Percentiles rank a stretch among this genome's conserved stretches.
These are phyloP conservation scores for Wickerhamomyces bisporus DNA, from an alignment of 805 yeast genomes.

Conservation along the genomic window DNA sequence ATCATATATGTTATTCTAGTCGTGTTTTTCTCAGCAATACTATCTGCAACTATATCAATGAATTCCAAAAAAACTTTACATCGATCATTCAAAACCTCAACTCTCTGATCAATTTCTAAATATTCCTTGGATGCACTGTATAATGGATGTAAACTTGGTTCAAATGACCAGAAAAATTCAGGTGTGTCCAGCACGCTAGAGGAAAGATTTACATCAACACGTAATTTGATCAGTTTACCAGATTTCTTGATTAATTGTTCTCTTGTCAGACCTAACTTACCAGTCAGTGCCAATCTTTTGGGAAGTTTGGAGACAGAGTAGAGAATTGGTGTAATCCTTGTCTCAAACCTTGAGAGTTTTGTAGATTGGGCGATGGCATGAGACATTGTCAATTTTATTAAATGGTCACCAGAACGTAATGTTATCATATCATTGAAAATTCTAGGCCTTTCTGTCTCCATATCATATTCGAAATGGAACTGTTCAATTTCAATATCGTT, in stretches of 20 bases:
- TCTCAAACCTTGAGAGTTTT: conserved; percentile 84
- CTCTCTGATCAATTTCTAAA: conserved; percentile 90
- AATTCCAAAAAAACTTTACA: conserved; percentile 92
- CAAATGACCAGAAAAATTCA: conserved; percentile 92
- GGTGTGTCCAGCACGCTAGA: conserved; percentile 93
- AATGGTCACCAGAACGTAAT: conserved; percentile 82
- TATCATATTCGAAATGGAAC: conserved; percentile 45
- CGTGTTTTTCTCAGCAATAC: conserved; percentile 90
- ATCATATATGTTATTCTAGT: conserved; percentile 89
- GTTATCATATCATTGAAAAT: conserved; percentile 95
- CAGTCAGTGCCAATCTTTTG: conserved; percentile 83
- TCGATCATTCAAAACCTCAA: conserved; percentile 87
- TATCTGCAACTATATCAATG: conserved; percentile 87
- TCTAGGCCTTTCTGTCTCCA: conserved; percentile 56
- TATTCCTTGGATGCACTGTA: conserved; percentile 88
- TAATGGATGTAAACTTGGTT: conserved; percentile 91
- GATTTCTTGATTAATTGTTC: conserved; percentile 83
- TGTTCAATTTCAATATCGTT: conserved; percentile 91
- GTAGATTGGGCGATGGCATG: conserved; percentile 98
- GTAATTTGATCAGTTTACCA: conserved; percentile 80
- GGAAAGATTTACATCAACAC: conserved; percentile 90
- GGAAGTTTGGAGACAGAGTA: conserved; percentile 87
- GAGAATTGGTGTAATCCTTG: conserved; percentile 79
- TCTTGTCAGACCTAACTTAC: conserved; percentile 77
- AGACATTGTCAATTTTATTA: conserved; percentile 87